Conservation (phyloP, 2,329 filamentous ascomycete genomes). For the Parascedosporium putredinis region DNA sequence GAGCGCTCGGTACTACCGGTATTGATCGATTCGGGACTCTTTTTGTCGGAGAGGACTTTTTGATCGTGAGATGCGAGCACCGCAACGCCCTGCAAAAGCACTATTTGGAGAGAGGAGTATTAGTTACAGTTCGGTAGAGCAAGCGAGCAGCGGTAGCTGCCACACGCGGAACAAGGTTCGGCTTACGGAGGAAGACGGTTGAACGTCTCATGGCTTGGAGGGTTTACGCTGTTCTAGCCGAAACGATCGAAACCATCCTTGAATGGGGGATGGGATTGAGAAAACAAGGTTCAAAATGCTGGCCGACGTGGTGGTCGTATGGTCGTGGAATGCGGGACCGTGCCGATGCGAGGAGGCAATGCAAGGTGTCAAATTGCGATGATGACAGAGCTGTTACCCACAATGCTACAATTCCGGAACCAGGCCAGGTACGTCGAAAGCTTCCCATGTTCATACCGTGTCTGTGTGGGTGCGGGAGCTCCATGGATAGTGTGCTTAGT, state of each 20-base stretch:
- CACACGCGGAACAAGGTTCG: not conserved
- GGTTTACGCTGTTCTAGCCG: not conserved
- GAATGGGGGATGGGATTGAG: not conserved
- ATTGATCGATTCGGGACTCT: not conserved
- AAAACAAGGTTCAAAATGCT: not conserved
- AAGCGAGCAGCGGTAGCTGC: too few relatives aligned
- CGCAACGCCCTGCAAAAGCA: conserved; percentile 7
- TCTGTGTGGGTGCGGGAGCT: too few relatives aligned
- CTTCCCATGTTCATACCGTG: not conserved
- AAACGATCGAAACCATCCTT: not conserved
- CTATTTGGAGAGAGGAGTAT: not conserved
- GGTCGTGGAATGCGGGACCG: not conserved
- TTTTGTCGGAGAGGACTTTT: not conserved
- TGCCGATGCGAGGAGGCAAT: not conserved
- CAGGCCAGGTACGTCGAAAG: too few relatives aligned
- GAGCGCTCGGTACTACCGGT: not conserved
- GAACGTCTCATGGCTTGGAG: conserved; percentile 6
- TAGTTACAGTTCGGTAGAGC: too few relatives aligned
- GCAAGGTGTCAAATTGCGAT: conserved; percentile 7
- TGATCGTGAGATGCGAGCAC: conserved; percentile 4
- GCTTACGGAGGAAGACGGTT: conserved; percentile 7
- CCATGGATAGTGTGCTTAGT: too few relatives aligned
- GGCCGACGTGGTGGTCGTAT: not conserved
- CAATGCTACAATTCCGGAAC: too few relatives aligned
- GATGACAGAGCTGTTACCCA: conserved; percentile 2